phyloP scores from a whole-genome alignment of 2,329 filamentous ascomycete species.

The Decorospora gaudefroyi region DNA sequence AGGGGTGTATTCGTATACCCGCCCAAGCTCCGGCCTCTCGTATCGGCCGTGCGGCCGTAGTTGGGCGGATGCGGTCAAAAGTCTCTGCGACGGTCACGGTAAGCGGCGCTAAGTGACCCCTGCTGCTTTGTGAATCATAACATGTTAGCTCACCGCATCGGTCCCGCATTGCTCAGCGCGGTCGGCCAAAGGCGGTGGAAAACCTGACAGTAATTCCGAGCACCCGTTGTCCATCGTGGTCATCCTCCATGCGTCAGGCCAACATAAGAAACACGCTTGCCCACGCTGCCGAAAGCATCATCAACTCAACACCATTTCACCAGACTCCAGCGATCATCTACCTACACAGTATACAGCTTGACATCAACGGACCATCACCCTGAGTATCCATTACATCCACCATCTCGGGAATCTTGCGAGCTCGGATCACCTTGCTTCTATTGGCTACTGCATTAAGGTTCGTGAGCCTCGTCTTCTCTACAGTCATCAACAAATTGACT shows the following conservation, averaged over 20 bases:
- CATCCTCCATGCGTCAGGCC: conserved; percentile 33
- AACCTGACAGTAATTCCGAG: conserved; percentile 35
- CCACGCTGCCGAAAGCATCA: conserved; percentile 21
- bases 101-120: conserved; percentile 22
- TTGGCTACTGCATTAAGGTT: conserved; percentile 42
- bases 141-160: conserved; percentile 24
- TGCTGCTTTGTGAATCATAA: conserved; percentile 31
- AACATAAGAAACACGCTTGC: conserved; percentile 42
- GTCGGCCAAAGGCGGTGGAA: conserved; percentile 36
- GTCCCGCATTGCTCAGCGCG: conserved; percentile 5
- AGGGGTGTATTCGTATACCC: conserved; percentile 10
- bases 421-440: conserved; percentile 44
- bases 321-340: conserved; percentile 7
- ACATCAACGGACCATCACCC: conserved; percentile 5
- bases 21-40: conserved; percentile 16
- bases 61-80: conserved; percentile 13
- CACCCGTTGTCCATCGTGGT: conserved; percentile 35
- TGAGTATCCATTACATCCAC: conserved; percentile 12
- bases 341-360: conserved; percentile 12
- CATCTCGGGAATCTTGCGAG: conserved; percentile 17
- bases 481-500: conserved; percentile 56
- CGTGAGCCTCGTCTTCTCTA: conserved; percentile 33
- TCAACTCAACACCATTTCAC: conserved; percentile 16
- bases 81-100: conserved; percentile 11
- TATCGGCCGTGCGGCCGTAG: conserved; percentile 15